Conservation (phyloP, 2,329 filamentous ascomycete genomes). For the Fusarium torreyae region DNA sequence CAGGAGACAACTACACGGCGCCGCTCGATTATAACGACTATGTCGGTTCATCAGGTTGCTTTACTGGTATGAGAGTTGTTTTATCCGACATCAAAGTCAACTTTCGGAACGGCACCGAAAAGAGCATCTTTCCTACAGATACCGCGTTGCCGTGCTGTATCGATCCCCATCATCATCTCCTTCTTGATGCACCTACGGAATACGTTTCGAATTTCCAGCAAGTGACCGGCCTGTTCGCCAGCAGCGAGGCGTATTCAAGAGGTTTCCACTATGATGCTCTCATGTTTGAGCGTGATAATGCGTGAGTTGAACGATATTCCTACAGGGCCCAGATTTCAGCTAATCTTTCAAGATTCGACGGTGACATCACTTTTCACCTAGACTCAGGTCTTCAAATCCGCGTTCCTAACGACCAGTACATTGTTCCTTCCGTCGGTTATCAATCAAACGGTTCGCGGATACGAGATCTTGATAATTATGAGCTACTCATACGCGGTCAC, state of each 20-base stretch:
- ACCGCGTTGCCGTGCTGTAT: slow-evolving; percentile 49
- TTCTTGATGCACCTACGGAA: slow-evolving; percentile 48
- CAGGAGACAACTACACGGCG: slow-evolving; percentile 50
- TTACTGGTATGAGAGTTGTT: slow-evolving; percentile 45
- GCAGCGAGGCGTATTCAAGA: slow-evolving; percentile 8
- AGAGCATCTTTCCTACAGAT: slow-evolving; percentile 48
- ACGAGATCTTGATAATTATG: slow-evolving; percentile 27
- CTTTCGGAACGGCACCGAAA: slow-evolving; percentile 46
- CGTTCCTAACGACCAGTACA: slow-evolving; percentile 51
- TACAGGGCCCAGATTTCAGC: accelerated
- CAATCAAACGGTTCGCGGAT: slow-evolving; percentile 47
- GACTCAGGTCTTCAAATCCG: slow-evolving; percentile 50
- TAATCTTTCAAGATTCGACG: slow-evolving; percentile 40
- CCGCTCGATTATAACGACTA: slow-evolving; percentile 37
- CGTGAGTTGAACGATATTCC: neutral
- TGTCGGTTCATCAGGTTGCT: slow-evolving; percentile 33
- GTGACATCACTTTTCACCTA: slow-evolving; percentile 51
- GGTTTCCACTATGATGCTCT: slow-evolving; percentile 41
- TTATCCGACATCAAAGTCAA: slow-evolving; percentile 50
- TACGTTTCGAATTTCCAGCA: slow-evolving; percentile 44
- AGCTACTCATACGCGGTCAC: slow-evolving; percentile 48
- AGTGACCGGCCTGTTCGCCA: slow-evolving; percentile 8
- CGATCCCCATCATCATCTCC: slow-evolving; percentile 51
- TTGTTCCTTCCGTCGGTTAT: slow-evolving; percentile 50
- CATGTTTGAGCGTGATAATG: slow-evolving; percentile 26